phyloP scores from a whole-genome alignment of 306 rosid genomes.

The Medicago ruthenica region DNA sequence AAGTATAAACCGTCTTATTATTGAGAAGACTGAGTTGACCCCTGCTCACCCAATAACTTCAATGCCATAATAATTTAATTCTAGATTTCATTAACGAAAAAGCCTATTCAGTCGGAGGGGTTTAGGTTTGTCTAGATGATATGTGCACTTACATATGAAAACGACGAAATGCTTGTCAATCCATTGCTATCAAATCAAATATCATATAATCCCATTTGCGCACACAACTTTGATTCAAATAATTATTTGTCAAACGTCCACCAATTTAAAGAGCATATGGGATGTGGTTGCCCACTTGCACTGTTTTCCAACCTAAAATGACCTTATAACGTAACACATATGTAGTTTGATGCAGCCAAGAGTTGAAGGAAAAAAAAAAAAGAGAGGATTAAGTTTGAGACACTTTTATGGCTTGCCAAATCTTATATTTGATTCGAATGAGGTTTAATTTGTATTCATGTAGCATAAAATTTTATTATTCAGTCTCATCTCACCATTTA shows the following conservation, averaged over 20 bases:
- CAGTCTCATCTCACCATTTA: too few relatives aligned
- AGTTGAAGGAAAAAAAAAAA: too few relatives aligned
- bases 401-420: constrained; percentile 11
- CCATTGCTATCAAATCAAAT: constrained; percentile 33
- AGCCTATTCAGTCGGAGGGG: constrained; percentile 40
- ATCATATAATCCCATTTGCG: constrained; percentile 19
- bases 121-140: constrained; percentile 27
- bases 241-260: constrained; percentile 48
- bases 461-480: too few relatives aligned
- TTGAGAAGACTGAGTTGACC: constrained; percentile 55
- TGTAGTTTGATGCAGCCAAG: not conserved
- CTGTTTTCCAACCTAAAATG: constrained; percentile 9
- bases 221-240: constrained; percentile 31
- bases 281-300: constrained; percentile 35
- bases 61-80: constrained; percentile 20
- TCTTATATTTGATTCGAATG: not conserved
- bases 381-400: too few relatives aligned
- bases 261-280: constrained; percentile 8
- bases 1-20: constrained; percentile 11
- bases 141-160: constrained; percentile 40
- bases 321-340: not conserved
- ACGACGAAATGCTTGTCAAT: constrained; percentile 48
- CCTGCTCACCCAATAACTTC: not conserved
- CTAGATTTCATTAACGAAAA: constrained; percentile 17
- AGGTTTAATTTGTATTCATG: too few relatives aligned